These are phyloP conservation scores for Ophiostoma pallidulum DNA, from an alignment of 2,329 filamentous ascomycete genomes.

Conservation along the genomic window DNA sequence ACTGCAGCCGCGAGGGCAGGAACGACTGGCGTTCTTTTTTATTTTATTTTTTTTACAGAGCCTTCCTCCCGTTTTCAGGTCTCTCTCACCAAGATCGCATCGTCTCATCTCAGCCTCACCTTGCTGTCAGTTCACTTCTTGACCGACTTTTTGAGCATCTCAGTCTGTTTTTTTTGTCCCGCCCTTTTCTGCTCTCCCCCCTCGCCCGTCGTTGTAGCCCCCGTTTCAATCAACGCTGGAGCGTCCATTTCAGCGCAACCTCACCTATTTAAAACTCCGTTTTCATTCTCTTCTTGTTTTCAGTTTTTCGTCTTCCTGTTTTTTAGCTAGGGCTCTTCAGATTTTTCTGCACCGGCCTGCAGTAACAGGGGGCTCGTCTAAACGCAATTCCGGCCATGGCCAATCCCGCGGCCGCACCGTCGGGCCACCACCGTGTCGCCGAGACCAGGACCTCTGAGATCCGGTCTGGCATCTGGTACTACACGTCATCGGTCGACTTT, in stretches of 20 bases:
- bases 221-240: too few relatives aligned
- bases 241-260: too few relatives aligned
- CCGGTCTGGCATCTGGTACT: constrained; percentile 33
- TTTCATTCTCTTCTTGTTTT: neutral
- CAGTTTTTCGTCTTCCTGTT: neutral
- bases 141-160: neutral
- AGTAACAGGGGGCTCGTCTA: too few relatives aligned
- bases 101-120: neutral
- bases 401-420: constrained; percentile 1
- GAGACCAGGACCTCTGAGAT: constrained; percentile 25
- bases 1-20: neutral
- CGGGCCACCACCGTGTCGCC: constrained; percentile 19
- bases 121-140: too few relatives aligned
- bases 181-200: neutral
- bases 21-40: neutral
- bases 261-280: too few relatives aligned
- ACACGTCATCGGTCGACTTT: constrained; percentile 29
- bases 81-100: too few relatives aligned
- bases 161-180: neutral
- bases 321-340: too few relatives aligned
- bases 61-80: neutral
- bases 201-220: too few relatives aligned
- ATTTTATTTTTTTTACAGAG: neutral
- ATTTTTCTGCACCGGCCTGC: too few relatives aligned
- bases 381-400: constrained; percentile 5